phyloP scores from a whole-genome alignment of 768 basidiomycete species.

The Suillus subalutaceus region DNA sequence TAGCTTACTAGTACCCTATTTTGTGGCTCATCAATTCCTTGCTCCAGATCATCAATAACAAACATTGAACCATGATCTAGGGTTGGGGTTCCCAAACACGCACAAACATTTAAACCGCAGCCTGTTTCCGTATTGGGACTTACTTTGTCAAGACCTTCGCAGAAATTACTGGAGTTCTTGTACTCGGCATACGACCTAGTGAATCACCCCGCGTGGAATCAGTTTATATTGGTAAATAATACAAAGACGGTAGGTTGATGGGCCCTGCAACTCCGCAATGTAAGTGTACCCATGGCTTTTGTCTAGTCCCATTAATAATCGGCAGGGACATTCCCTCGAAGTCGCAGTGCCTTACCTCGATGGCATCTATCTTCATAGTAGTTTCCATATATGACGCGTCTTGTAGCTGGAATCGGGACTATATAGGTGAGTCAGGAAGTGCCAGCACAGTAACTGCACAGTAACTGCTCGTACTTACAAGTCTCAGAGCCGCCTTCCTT shows the following conservation, averaged over 20 bases:
- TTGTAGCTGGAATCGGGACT: conserved; percentile 4
- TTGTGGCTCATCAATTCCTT: neutral
- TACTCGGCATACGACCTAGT: conserved; percentile 2
- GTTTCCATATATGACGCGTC: conserved; percentile 22
- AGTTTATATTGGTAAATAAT: conserved; percentile 6
- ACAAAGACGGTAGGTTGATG: conserved; percentile 18
- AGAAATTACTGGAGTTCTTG: conserved; percentile 13
- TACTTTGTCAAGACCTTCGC: conserved; percentile 20
- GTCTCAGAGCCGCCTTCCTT: neutral
- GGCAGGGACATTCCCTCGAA: conserved; percentile 7
- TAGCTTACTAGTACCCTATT: conserved; percentile 21
- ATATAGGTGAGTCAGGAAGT: neutral
- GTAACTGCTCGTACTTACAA: conserved; percentile 18
- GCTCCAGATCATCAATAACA: neutral
- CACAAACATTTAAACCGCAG: conserved; percentile 16
- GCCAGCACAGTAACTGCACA: too few species aligned
- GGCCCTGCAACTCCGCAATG: neutral
- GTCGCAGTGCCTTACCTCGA: neutral
- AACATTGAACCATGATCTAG: conserved; percentile 5
- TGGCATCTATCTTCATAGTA: neutral
- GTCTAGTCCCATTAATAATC: conserved; percentile 8
- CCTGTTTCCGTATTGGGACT: conserved; percentile 34
- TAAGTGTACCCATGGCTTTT: conserved; percentile 15
- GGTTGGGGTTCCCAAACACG: conserved; percentile 15
- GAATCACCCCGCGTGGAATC: neutral